Base-by-base conservation (phyloP, 768 basidiomycete genomes). In the Neoboletus brunneissimus region DNA sequence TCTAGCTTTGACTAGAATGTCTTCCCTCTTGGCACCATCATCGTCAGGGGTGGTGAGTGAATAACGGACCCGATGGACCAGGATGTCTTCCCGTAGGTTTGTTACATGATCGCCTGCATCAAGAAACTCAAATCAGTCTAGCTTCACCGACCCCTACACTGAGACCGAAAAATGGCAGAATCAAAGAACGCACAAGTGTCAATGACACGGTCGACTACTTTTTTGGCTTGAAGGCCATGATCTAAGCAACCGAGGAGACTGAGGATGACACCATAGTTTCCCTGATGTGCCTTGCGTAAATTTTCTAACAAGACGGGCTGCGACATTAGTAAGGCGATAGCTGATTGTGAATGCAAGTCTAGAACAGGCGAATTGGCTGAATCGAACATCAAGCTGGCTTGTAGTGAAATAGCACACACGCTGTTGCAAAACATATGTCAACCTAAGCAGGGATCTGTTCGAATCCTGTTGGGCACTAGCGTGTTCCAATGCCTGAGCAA, bases 241-340 rank as follows among this genome's bases (percentile, higher is more conserved):
- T 98, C 97, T 46, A 99, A 73, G 63, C 88, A 94, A n/a, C 95
- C 95, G 7, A 98, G 78, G 45, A 99, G 79, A 66, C 92, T 93
- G 31, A 98, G 81, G 40, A 99, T 87, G 41, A 95, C 77, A 48
- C 93, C 86, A 67, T 97, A 99, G 62, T 89, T 94, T 43, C 97
- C 97, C 78, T 88, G 83, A 60, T 96, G 84, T 1, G 95, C 95
- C 65, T 89, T 95, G 45, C 93, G 86, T 15, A 97, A 77, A 64
- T 86, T 90, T 53, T 98, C 94, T 35, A 98, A 75, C 1, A 98
- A 75, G 0, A 83, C 72, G 0, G 94, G 88, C 38, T 93, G 87
- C 0, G 83, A 77, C 71, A 95, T 85, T 4, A 99, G 81, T 18
- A 97, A 79, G 57, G 89, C 85, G 31, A 98, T 89, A 0, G 91